These are phyloP conservation scores for Mytilinidion resinicola DNA, from an alignment of 495 filamentous ascomycete genomes.

Conservation along the genomic window DNA sequence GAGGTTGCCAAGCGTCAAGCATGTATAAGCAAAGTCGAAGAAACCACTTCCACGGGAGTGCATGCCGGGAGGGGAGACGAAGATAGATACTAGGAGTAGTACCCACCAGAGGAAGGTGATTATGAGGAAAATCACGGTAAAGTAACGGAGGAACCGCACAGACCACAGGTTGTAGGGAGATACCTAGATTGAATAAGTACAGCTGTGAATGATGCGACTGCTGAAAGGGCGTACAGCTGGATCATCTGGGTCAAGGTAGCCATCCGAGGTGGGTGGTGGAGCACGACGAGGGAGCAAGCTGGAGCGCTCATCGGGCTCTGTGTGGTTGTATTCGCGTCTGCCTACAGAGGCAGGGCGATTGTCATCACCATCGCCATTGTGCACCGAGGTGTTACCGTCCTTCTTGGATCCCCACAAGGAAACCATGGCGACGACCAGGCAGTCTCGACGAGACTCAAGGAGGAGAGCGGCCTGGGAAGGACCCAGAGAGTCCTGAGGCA, in stretches of 20 bases:
- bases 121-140: conserved; percentile 65
- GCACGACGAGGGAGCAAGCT: conserved; percentile 52
- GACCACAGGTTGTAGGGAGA: conserved; percentile 94
- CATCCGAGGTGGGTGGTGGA: conserved; percentile 45
- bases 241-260: conserved; percentile 84
- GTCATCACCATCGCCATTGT: conserved; percentile 7
- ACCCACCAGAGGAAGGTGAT: conserved; percentile 88
- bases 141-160: conserved; percentile 67
- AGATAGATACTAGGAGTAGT: conserved; percentile 74
- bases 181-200: conserved; percentile 48
- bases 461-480: too few species aligned
- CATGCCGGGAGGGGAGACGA: conserved; percentile 80
- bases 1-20: conserved; percentile 52
- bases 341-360: not conserved
- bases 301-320: conserved; percentile 64
- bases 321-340: conserved; percentile 5
- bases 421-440: not conserved
- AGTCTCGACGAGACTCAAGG: too few species aligned
- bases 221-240: conserved; percentile 60
- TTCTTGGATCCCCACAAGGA: conserved; percentile 28
- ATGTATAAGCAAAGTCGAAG: conserved; percentile 61
- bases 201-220: not conserved
- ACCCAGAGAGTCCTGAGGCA: too few species aligned
- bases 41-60: conserved; percentile 84
- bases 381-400: conserved; percentile 7